Percentiles rank a stretch among this genome's conserved stretches.
Conservation (phyloP, 1,284 basidiomycete species). For the Moniliophthora roreri region DNA sequence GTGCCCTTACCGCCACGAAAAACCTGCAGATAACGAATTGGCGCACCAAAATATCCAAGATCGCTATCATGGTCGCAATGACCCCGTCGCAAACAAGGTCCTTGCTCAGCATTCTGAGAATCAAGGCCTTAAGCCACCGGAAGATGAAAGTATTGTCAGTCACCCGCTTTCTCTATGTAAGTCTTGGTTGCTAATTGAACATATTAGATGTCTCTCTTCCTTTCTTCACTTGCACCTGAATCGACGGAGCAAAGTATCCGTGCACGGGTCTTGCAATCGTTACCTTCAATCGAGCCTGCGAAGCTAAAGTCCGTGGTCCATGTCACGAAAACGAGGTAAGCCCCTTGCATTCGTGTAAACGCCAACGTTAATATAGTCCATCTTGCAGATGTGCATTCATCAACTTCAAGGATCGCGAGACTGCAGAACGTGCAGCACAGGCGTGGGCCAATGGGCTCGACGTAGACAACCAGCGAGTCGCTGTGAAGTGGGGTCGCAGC, state of each 20-base stretch:
- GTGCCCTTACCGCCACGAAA: slow-evolving; percentile 95
- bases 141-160: slow-evolving; percentile 83
- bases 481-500: slow-evolving; percentile 88
- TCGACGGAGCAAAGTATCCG: slow-evolving; percentile 81
- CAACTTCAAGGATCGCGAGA: slow-evolving; percentile 82
- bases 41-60: slow-evolving; percentile 93
- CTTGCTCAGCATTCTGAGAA: slow-evolving; percentile 70
- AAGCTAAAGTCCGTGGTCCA: slow-evolving; percentile 85
- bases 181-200: slow-evolving; percentile 12
- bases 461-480: slow-evolving; percentile 73
- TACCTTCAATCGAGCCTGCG: slow-evolving; percentile 68
- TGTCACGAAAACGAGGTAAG: slow-evolving; percentile 76
- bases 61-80: slow-evolving; percentile 87
- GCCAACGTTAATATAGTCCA: slow-evolving; percentile 12
- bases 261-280: slow-evolving; percentile 69
- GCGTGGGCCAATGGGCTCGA: slow-evolving; percentile 88
- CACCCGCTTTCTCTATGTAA: too few relatives aligned
- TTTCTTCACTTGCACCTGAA: slow-evolving; percentile 78
- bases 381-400: slow-evolving; percentile 86
- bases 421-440: slow-evolving; percentile 85
- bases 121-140: slow-evolving; percentile 86
- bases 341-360: slow-evolving; percentile 19
- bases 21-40: slow-evolving; percentile 79
- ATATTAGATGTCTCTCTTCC: slow-evolving; percentile 84
- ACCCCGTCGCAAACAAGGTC: slow-evolving; percentile 91